phyloP scores from a whole-genome alignment of 495 filamentous ascomycete species.

The Cladorrhinum samala region DNA sequence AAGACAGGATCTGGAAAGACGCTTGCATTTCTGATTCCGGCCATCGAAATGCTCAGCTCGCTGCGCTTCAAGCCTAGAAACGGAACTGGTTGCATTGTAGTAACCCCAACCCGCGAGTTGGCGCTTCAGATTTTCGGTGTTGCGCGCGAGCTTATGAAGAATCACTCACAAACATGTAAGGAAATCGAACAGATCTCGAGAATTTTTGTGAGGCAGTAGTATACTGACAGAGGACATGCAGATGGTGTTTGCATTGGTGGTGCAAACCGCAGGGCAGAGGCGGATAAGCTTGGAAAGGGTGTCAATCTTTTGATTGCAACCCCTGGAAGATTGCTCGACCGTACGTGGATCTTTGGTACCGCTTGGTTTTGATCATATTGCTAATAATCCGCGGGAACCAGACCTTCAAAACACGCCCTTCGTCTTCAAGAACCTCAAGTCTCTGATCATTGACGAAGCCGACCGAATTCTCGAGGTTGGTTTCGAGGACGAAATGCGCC shows the following conservation, averaged over 20 bases:
- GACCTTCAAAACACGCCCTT: slow-evolving; percentile 90
- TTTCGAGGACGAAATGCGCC: slow-evolving; percentile 97
- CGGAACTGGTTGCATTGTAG: slow-evolving; percentile 80
- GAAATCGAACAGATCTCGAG: too few species aligned
- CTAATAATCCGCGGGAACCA: slow-evolving; percentile 5
- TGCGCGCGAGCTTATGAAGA: slow-evolving; percentile 78
- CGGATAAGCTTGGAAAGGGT: slow-evolving; percentile 88
- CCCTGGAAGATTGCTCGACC: slow-evolving; percentile 86
- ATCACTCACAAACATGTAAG: slow-evolving; percentile 65
- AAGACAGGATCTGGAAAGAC: slow-evolving; percentile 98
- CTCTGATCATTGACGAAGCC: slow-evolving; percentile 86
- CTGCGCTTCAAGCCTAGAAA: slow-evolving; percentile 72
- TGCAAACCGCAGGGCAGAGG: slow-evolving; percentile 84
- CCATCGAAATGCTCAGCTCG: slow-evolving; percentile 87
- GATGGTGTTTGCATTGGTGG: slow-evolving; percentile 95
- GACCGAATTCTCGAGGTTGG: slow-evolving; percentile 94
- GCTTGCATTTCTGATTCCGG: slow-evolving; percentile 88
- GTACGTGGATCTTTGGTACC: too few species aligned
- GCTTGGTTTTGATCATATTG: too few species aligned
- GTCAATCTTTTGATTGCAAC: slow-evolving; percentile 94
- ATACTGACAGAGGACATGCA: slow-evolving; percentile 1
- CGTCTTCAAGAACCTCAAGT: slow-evolving; percentile 78
- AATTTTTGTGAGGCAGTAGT: too few species aligned
- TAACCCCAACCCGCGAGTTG: slow-evolving; percentile 83
- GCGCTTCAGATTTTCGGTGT: slow-evolving; percentile 96